These are phyloP conservation scores for Cardamine resedifolia DNA, from an alignment of 345 rosid genomes.

Conservation along the genomic window DNA sequence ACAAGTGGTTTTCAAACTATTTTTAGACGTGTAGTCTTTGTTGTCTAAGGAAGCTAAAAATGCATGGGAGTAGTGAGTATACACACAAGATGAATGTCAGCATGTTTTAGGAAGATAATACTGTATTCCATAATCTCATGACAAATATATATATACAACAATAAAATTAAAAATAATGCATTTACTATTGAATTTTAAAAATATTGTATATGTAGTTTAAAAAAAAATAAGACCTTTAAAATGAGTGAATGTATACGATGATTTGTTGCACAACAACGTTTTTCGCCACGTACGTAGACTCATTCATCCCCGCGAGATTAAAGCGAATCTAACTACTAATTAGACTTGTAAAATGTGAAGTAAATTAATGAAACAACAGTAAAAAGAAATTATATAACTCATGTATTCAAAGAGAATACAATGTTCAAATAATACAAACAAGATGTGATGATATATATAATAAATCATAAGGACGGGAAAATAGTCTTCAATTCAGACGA, in stretches of 20 bases:
- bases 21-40: constrained; percentile 34
- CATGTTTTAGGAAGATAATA: constrained; percentile 21
- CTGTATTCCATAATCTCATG: constrained; percentile 6
- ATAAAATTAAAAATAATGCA: background rate
- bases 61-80: constrained; percentile 23
- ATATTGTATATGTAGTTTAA: background rate
- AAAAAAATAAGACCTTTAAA: background rate
- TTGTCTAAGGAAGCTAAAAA: constrained; percentile 28
- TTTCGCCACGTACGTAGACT: background rate
- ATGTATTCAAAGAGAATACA: background rate
- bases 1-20: background rate
- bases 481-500: constrained; percentile 33
- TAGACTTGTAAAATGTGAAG: background rate
- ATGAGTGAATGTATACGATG: constrained; percentile 1
- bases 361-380: background rate
- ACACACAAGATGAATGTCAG: constrained; percentile 33
- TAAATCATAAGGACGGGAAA: background rate
- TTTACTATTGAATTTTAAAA: background rate
- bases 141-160: background rate
- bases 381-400: background rate
- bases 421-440: background rate
- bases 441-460: background rate
- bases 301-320: background rate
- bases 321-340: background rate
- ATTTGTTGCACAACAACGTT: background rate